Base-by-base conservation (phyloP, 129 eudicot genomes). In the Pittosporum tobira region DNA sequence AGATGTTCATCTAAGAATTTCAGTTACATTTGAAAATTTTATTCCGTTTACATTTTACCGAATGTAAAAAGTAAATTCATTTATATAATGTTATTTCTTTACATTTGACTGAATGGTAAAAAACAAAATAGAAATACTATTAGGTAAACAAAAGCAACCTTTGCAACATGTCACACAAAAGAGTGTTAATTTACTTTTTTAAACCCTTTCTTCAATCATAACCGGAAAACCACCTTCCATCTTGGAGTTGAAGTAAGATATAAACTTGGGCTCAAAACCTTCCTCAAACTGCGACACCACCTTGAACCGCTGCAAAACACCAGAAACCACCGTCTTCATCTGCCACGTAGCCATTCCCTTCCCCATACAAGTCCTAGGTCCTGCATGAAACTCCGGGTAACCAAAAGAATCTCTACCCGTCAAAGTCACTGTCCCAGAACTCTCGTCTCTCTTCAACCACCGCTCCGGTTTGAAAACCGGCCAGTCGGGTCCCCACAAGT, bases 331-430 rank as follows among this genome's bases (percentile, higher is more conserved):
- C 78, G 70, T 67, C 70, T 79, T 84, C 94, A 84, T 84, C 46
- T 84, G 87, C 80, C 78, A 62, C 59, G 70, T 71, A 16, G 88
- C 80, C 82, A 84, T 78, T 19, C 77, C 85, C 51, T 77, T 84
- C 55, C 94, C 94, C 56, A 80, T 66, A 77, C 94, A 84, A 40
- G 75, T 65, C 26, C 88, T 69, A 0, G 94, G 94, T 13, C 94
- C 94, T 4, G 88, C 94, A 27, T 84, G 85, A 44, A 84, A 84
- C 58, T 77, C 88, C 25, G 88, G 84, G 53, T 80, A 84, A 59
- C 57, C 60, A 40, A 52, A 84, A 14, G 59, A 46, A 42, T 74
- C 82, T 61, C 58, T 62, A 21, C 57, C 48, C 47, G 62, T 57
- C 38, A 80, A 80, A 57, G 34, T 66, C 80, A 74, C 55, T 59